Conservation (phyloP, 1,284 basidiomycete genomes). For the Lentinula novae-zelandiae region DNA sequence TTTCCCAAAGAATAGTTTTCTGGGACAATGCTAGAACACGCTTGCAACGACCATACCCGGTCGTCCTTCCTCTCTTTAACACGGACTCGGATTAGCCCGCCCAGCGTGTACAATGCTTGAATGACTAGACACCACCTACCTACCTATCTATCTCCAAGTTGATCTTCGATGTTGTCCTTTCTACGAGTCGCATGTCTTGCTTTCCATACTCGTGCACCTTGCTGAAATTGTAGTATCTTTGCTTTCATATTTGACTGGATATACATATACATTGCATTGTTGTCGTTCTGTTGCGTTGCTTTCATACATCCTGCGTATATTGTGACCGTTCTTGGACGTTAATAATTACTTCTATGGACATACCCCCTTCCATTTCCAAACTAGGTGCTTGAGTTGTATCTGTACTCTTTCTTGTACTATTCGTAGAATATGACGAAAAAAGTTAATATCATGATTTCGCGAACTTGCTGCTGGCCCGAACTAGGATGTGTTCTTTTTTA, state of each 20-base stretch:
- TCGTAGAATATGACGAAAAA: background rate
- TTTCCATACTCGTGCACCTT: background rate
- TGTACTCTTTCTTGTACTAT: conserved; percentile 1
- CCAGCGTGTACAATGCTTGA: background rate
- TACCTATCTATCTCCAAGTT: background rate
- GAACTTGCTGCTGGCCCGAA: background rate
- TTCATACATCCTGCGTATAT: background rate
- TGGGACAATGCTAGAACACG: conserved; percentile 14
- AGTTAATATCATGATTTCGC: background rate
- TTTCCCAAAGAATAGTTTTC: conserved; percentile 15
- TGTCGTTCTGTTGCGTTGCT: background rate
- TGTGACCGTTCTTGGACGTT: background rate
- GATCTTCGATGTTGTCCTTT: background rate
- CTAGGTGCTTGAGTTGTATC: background rate
- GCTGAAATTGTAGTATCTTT: background rate
- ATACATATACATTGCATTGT: background rate
- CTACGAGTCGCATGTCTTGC: background rate
- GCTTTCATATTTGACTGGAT: background rate
- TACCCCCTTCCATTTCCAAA: background rate
- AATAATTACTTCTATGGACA: background rate
- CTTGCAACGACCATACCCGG: background rate
- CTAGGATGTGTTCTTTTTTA: background rate
- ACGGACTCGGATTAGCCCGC: background rate
- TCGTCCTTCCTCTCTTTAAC: background rate
- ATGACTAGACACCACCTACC: background rate